Evolutionary conservation across 192 early-diverging fungal genomes (phyloP).

Genomic region (Linnemannia zychae): DNA sequence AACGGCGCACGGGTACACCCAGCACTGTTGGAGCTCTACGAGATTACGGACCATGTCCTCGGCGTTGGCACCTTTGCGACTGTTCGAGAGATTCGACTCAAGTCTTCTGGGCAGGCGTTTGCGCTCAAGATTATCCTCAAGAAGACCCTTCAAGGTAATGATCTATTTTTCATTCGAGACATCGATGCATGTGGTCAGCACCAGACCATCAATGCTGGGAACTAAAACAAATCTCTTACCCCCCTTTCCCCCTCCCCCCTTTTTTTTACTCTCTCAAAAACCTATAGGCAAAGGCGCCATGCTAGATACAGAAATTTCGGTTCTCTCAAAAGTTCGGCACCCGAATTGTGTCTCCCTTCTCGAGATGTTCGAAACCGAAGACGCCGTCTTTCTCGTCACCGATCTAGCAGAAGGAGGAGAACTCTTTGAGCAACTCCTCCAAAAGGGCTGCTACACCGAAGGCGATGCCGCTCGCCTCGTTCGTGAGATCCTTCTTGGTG

Average conservation of each 20-base stretch:
- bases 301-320: slow-evolving; percentile 74
- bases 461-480: slow-evolving; percentile 84
- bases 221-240: no score
- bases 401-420: slow-evolving; percentile 89
- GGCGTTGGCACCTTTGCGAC: slow-evolving; percentile 71
- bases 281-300: slow-evolving; percentile 70
- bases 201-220: not conserved
- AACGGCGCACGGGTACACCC: slow-evolving; percentile 35
- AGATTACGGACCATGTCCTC: slow-evolving; percentile 62
- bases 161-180: not conserved
- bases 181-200: not conserved
- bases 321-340: slow-evolving; percentile 84
- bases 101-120: slow-evolving; percentile 66
- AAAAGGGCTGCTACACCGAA: slow-evolving; percentile 85
- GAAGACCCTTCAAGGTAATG: slow-evolving; percentile 62
- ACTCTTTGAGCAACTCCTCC: slow-evolving; percentile 83
- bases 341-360: slow-evolving; percentile 87
- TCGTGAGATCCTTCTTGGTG: slow-evolving; percentile 80
- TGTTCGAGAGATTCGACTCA: slow-evolving; percentile 76
- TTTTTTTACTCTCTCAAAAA: not conserved
- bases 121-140: slow-evolving; percentile 86
- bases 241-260: no score
- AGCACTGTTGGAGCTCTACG: slow-evolving; percentile 53
- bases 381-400: slow-evolving; percentile 80
- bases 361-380: slow-evolving; percentile 78